Base-by-base conservation (phyloP, 257 asterid genomes). In the Thymus quinquecostatus region DNA sequence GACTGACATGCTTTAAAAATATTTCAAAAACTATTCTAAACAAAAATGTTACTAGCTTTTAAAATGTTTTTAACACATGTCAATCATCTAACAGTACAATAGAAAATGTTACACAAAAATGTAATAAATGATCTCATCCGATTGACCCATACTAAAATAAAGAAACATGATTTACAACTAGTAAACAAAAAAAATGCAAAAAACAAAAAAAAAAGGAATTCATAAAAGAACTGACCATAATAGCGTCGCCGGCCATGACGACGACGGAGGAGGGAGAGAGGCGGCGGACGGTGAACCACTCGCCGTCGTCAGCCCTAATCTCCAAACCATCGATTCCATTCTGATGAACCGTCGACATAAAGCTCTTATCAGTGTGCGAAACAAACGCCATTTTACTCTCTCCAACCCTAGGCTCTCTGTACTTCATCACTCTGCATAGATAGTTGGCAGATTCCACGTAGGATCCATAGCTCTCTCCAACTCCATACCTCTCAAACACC, bases 191-290 rank as follows among this genome's bases (percentile, higher is more conserved):
- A 38, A 0, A 38, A 38, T 38, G 4, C 4, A 4, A 38, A 38
- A 38, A 38, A 36, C 3, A 3, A 36, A 36, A 3, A 36, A 36
- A 3, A 0, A 38, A 38, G 6, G 6, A 4, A 5, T 38, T 4
- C 0, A 9, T 3, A 43, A 8, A 3, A 21, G 5, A 2, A 10
- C 83, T 48, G 14, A 90, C 96, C 96, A 86, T 85, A 32, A 88
- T 82, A 0, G 90, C 97, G 36, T 90, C 97, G 1, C 96, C 97
- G 1, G 97, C 97, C 92, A 90, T 86, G 79, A 90, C 94, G 10
- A 90, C 80, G 11, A 88, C 6, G 32, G 90, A 83, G 1, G 88
- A 84, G 55, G 85, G 83, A 6, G 89, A 72, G 49, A 85, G 84
- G 8, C 69, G 78, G 41, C 34, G 70, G 74, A 88, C 97, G 30